A percentile compares a stretch with the other conserved stretches of the same genome.
Evolutionary conservation across 352 stramenopile genomes (phyloP).

Genomic region (Phytophthora pistaciae): DNA sequence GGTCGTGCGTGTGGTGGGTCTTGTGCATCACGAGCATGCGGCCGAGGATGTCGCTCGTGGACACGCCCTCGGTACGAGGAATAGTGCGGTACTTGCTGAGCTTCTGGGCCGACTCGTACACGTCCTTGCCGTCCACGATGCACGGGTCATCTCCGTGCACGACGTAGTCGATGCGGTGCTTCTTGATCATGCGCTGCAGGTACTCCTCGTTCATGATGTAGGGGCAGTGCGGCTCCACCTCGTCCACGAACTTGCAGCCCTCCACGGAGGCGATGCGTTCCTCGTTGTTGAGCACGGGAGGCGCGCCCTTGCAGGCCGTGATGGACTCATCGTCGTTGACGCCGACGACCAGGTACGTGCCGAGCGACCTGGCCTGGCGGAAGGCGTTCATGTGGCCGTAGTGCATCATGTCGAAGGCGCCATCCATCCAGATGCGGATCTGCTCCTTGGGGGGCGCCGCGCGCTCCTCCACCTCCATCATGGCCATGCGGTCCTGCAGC

Average conservation of each 20-base stretch:
- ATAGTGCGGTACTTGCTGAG: constrained; percentile 97
- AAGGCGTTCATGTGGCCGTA: constrained; percentile 99
- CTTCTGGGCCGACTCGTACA: constrained; percentile 97
- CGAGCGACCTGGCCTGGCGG: constrained; percentile 94
- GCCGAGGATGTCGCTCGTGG: constrained; percentile 98
- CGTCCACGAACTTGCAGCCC: constrained; percentile 99
- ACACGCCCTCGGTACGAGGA: constrained; percentile 96
- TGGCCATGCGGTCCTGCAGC: constrained; percentile 84
- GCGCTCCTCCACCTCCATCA: constrained; percentile 85
- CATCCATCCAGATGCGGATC: constrained; percentile 99
- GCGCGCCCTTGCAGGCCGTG: constrained; percentile 95
- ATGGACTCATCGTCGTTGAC: constrained; percentile 99
- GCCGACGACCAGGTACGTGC: constrained; percentile 98
- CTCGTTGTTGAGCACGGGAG: constrained; percentile 97
- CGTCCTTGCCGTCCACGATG: constrained; percentile 98
- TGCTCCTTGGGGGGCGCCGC: constrained; percentile 78
- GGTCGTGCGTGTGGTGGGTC: constrained; percentile 91
- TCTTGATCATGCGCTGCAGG: constrained; percentile 97
- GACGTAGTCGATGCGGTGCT: constrained; percentile 98
- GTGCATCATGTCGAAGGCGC: constrained; percentile 99
- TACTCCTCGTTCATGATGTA: constrained; percentile 99
- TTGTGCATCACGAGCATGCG: constrained; percentile 98
- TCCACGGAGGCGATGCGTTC: constrained; percentile 96
- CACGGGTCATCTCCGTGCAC: constrained; percentile 99
- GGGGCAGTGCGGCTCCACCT: constrained; percentile 96